These are phyloP conservation scores for Rubroboletus satanas DNA, from an alignment of 768 basidiomycete species.

Conservation along the genomic window DNA sequence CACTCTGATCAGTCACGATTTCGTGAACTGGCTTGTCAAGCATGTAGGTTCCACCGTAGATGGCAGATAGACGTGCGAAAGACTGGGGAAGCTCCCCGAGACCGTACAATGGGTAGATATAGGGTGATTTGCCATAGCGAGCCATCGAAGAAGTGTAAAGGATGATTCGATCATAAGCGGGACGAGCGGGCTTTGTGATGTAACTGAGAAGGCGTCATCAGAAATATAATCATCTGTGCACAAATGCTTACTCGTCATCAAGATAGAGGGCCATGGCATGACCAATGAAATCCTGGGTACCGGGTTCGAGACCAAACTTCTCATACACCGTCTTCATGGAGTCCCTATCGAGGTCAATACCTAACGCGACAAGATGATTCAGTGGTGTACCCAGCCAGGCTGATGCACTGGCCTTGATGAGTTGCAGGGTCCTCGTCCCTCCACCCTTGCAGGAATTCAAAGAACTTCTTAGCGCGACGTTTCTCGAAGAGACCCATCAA, in stretches of 20 bases:
- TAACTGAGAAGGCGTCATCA: slow-evolving; percentile 53
- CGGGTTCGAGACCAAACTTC: slow-evolving; percentile 95
- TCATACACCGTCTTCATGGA: slow-evolving; percentile 94
- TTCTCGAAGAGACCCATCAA: slow-evolving; percentile 99
- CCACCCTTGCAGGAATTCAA: slow-evolving; percentile 94
- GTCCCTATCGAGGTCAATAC: slow-evolving; percentile 83
- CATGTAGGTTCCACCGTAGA: slow-evolving; percentile 99
- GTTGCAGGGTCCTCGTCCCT: slow-evolving; percentile 93
- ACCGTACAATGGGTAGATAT: slow-evolving; percentile 98
- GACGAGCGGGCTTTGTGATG: slow-evolving; percentile 86
- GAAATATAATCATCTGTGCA: not conserved
- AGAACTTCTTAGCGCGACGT: slow-evolving; percentile 96
- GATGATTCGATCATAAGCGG: slow-evolving; percentile 90
- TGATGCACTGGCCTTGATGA: slow-evolving; percentile 73
- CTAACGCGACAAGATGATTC: slow-evolving; percentile 36
- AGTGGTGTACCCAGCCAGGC: not conserved
- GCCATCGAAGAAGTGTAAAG: slow-evolving; percentile 99
- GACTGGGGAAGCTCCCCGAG: slow-evolving; percentile 98
- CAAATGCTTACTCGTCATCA: slow-evolving; percentile 80
- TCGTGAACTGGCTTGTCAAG: slow-evolving; percentile 92
- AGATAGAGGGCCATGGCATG: slow-evolving; percentile 99
- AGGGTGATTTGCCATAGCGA: slow-evolving; percentile 98
- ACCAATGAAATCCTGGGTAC: slow-evolving; percentile 98
- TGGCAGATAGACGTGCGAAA: slow-evolving; percentile 95
- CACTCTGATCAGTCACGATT: slow-evolving; percentile 80